phyloP scores from a whole-genome alignment of 2,329 filamentous ascomycete genomes.

The Penicillium sp. region DNA sequence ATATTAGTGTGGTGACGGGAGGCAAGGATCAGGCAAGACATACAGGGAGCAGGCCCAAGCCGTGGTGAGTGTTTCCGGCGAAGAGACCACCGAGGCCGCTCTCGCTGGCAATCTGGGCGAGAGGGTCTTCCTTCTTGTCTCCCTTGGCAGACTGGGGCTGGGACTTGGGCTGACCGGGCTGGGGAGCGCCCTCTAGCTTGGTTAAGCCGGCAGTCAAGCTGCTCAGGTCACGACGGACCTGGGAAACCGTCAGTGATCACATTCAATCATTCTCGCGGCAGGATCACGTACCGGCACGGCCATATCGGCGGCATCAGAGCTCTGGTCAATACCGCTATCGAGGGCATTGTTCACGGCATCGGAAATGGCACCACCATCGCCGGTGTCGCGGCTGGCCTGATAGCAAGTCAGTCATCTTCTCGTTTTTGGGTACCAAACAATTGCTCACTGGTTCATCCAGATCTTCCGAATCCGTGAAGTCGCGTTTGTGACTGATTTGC shows the following conservation, averaged over 20 bases:
- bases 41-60: slow-evolving; percentile 23
- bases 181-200: neutral
- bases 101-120: slow-evolving; percentile 10
- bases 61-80: slow-evolving; percentile 16
- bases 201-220: neutral
- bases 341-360: neutral
- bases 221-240: slow-evolving; percentile 2
- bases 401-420: neutral
- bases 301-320: neutral
- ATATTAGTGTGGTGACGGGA: neutral
- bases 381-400: neutral
- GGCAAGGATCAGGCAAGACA: neutral
- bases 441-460: no score
- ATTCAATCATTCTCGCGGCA: neutral
- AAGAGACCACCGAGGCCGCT: slow-evolving; percentile 17
- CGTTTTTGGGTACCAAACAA: no score
- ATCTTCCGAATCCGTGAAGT: no score
- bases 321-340: neutral
- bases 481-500: slow-evolving; percentile 11
- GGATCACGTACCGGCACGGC: neutral
- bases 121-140: neutral
- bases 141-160: neutral
- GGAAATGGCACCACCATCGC: neutral
- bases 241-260: neutral
- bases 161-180: neutral